Evolutionary conservation across 495 filamentous ascomycete genomes (phyloP).

Genomic region (Talaromyces trachyspermus): DNA sequence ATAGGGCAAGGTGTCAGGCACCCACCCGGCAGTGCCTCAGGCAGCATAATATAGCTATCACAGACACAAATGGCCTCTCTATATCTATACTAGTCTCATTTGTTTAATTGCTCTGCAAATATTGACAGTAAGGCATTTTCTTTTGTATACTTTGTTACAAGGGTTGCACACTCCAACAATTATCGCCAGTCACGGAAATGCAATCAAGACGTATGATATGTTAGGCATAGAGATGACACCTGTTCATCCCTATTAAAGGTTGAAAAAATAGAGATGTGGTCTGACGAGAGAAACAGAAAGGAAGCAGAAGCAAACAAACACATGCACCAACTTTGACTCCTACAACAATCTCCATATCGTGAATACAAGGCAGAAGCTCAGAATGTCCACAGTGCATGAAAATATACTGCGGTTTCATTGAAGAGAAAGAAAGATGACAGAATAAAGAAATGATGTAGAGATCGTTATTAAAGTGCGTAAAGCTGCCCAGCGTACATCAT

Average conservation of each 20-base stretch:
- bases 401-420: background rate
- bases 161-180: constrained; percentile 1
- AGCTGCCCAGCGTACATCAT: constrained; percentile 29
- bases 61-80: background rate
- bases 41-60: no score
- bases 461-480: constrained; percentile 1
- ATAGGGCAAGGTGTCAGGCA: background rate
- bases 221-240: background rate
- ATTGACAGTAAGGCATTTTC: background rate
- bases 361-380: background rate
- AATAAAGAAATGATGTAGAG: background rate
- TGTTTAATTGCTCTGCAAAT: background rate
- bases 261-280: constrained; percentile 1
- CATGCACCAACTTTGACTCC: no score
- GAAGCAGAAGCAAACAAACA: no score
- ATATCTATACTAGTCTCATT: background rate
- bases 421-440: background rate
- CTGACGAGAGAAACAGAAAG: background rate
- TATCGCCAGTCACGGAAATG: constrained; percentile 3
- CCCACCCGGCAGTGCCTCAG: no score
- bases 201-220: background rate
- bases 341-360: background rate
- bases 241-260: constrained; percentile 2
- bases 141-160: constrained; percentile 6
- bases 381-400: background rate